Percentiles rank a stretch among this genome's conserved stretches.
These are phyloP conservation scores for Aspergillus sp. DNA, from an alignment of 2,329 filamentous ascomycete genomes.

Conservation along the genomic window DNA sequence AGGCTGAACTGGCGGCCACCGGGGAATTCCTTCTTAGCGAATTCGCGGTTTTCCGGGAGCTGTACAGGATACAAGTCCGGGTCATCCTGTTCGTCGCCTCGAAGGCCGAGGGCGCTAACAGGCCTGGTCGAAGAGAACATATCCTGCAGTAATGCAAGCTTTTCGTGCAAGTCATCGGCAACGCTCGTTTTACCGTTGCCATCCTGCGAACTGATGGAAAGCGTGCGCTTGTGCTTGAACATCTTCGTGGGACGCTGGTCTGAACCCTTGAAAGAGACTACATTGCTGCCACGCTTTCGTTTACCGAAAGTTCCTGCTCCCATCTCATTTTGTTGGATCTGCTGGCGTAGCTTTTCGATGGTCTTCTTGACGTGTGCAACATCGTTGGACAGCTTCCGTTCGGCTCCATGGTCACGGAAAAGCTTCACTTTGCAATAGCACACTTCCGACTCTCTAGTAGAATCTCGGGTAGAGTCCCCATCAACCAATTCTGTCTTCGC, in stretches of 20 bases:
- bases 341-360: slow-evolving; percentile 93
- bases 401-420: slow-evolving; percentile 92
- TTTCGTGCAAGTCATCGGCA: slow-evolving; percentile 48
- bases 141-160: slow-evolving; percentile 44
- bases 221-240: slow-evolving; percentile 87
- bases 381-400: slow-evolving; percentile 92
- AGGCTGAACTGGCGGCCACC: slow-evolving; percentile 34
- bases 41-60: slow-evolving; percentile 33
- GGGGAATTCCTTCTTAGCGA: slow-evolving; percentile 29
- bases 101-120: slow-evolving; percentile 43
- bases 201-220: slow-evolving; percentile 80
- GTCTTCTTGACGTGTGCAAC: slow-evolving; percentile 93
- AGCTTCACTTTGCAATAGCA: slow-evolving; percentile 97
- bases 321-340: slow-evolving; percentile 73
- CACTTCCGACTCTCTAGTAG: slow-evolving; percentile 60
- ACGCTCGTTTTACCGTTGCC: slow-evolving; percentile 42
- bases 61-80: slow-evolving; percentile 46
- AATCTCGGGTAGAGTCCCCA: slow-evolving; percentile 41
- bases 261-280: slow-evolving; percentile 46
- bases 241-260: slow-evolving; percentile 73
- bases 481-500: slow-evolving; percentile 77
- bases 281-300: slow-evolving; percentile 58
- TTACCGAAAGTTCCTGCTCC: slow-evolving; percentile 61
- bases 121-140: slow-evolving; percentile 48
- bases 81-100: slow-evolving; percentile 46